Evolutionary conservation across 495 filamentous ascomycete genomes (phyloP), one percentile per base, ranked within the genome.

Genomic region (Penicillium subrubescens): DNA sequence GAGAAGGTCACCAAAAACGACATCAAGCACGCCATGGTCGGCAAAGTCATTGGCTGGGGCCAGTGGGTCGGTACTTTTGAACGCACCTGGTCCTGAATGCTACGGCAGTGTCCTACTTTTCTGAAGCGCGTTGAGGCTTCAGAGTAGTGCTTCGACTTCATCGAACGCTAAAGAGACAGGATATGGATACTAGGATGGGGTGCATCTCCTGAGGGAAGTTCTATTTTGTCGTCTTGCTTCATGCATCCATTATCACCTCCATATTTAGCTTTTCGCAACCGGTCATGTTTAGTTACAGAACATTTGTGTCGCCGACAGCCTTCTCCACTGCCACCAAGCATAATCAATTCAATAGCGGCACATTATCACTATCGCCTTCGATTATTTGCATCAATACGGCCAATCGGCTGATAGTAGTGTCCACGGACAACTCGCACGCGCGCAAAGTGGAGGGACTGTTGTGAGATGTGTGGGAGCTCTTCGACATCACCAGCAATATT

Each of bases 21-120:
- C 65, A 74, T 84, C 25, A 76, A 69, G 8, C 70, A 70, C 0
- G 81, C 74, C 14, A 80, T 84, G 50, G 54, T 67, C 12, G 83
- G 79, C 15, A 85, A 85, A 58, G 71, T 85, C 7, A 60, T 83
- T 5, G 81, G 74, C 7, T 86, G 81, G 81, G 83, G 77, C 5
- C 75, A 80, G 61, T 86, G 83, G 83, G 68, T 79, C 55, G 84
- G 81, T 1, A 62, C 69, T 6, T 83, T 77, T 59, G 81, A 84
- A 63, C 74, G 80, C 43, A 79, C 73, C 31, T 74, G 74, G 69
- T 64, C 67, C 25, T 59, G 53, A 15, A 70, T 63, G 46, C 63
- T 31, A 21, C 17, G 1, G 8, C 5, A n/a, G 15, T 8, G 7
- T 12, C 17, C 21, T 37, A 4, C 11, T 25, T 7, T 7, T 19